These are phyloP conservation scores for Mastigamoeba balamuthi DNA, from an alignment of 78 protist genomes.

Conservation along the genomic window DNA sequence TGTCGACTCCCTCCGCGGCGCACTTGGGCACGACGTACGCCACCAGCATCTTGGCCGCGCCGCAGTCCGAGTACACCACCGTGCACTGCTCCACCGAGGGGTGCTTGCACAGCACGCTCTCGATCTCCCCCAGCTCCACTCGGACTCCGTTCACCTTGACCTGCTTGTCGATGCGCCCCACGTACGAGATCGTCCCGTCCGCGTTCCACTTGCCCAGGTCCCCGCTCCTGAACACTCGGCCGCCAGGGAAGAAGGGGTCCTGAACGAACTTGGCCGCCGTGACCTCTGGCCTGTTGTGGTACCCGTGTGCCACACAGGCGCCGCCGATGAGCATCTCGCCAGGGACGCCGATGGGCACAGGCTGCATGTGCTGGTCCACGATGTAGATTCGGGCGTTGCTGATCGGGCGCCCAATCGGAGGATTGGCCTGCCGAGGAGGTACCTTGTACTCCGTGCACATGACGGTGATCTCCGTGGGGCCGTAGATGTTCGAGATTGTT, in stretches of 20 bases:
- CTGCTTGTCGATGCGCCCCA: constrained; percentile 11
- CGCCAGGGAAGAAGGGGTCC: not conserved
- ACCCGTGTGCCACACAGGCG: constrained; percentile 15
- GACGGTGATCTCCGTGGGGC: not conserved
- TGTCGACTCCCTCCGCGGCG: too few species aligned
- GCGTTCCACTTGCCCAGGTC: constrained; percentile 11
- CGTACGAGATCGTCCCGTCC: not conserved
- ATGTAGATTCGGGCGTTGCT: constrained; percentile 4
- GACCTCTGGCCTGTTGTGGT: constrained; percentile 24
- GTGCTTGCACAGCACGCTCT: not conserved
- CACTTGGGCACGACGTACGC: too few species aligned
- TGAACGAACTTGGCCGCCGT: constrained; percentile 8
- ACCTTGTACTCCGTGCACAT: not conserved
- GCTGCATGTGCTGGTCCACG: constrained; percentile 10
- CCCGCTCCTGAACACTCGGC: constrained; percentile 13
- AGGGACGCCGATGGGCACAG: constrained; percentile 28
- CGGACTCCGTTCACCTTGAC: constrained; percentile 36
- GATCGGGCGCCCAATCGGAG: not conserved
- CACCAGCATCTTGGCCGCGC: too few species aligned
- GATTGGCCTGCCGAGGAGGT: not conserved
- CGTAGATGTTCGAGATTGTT: not conserved
- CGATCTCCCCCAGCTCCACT: constrained; percentile 38
- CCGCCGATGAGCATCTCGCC: constrained; percentile 56
- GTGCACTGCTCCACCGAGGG: not conserved
- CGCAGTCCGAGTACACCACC: too few species aligned